Conservation (phyloP, 2,329 filamentous ascomycete genomes). For the Pyrenochaeta sp. region DNA sequence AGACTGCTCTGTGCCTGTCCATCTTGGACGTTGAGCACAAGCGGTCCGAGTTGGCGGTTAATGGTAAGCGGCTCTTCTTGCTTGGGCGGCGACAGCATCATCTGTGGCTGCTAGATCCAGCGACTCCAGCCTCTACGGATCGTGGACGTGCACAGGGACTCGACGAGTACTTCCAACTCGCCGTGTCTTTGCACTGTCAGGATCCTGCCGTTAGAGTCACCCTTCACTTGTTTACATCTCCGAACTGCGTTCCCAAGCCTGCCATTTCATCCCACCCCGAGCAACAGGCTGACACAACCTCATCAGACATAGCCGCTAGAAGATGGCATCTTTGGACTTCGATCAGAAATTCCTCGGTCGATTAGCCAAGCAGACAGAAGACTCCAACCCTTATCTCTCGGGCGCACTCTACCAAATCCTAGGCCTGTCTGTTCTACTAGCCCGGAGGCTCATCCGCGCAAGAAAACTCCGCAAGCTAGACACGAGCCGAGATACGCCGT, state of each 20-base stretch:
- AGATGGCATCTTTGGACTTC: slow-evolving; percentile 94
- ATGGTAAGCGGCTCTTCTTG: slow-evolving; percentile 32
- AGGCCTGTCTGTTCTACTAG: slow-evolving; percentile 87
- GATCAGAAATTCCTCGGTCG: slow-evolving; percentile 96
- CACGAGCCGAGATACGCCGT: slow-evolving; percentile 76
- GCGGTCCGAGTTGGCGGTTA: slow-evolving; percentile 40
- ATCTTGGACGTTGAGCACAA: slow-evolving; percentile 40
- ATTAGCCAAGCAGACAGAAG: slow-evolving; percentile 80
- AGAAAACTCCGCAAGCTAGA: slow-evolving; percentile 85
- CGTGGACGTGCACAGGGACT: background rate
- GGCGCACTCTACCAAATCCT: slow-evolving; percentile 88
- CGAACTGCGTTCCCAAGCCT: background rate
- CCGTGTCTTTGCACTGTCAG: background rate
- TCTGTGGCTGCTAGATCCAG: slow-evolving; percentile 2
- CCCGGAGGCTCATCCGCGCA: slow-evolving; percentile 81
- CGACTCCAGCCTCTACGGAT: background rate
- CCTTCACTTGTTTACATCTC: background rate
- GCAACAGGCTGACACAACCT: slow-evolving; percentile 1
- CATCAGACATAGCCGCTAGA: slow-evolving; percentile 17
- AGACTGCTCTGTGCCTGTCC: slow-evolving; percentile 43
- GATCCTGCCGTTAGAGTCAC: background rate
- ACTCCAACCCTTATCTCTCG: slow-evolving; percentile 79
- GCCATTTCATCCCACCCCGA: background rate
- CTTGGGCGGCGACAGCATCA: background rate
- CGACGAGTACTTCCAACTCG: background rate